Evolutionary conservation across 2,329 filamentous ascomycete genomes (phyloP), one percentile per base, ranked within the genome.

Genomic region (Colletotrichum eremochloae): DNA sequence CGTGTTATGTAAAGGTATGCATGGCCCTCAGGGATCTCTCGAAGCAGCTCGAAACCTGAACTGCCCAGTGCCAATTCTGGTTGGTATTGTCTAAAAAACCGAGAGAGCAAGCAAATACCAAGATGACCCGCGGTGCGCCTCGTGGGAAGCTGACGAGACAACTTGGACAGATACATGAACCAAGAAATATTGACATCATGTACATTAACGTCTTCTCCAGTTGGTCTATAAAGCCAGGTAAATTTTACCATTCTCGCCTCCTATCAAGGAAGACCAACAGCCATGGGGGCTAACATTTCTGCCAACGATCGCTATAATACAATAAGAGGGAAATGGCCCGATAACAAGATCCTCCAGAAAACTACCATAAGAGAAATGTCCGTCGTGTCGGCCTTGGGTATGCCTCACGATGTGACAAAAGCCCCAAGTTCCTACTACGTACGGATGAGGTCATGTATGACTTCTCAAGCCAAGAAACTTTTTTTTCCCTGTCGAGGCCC

Each of bases 271-370:
- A 40, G 46, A 61, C 60, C 33, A 40, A 36, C 55, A 57, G 63
- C 71, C 66, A 67, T 44, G 63, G 67, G 67, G 73, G 70, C 73
- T 38, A 46, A 40, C 46, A 42, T 61, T 53, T 70, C 63, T 71
- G 73, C 73, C 73, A 74, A 58, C 61, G 69, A 74, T n/a, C 60
- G 70, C 70, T 69, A 68, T 74, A 70, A 70, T 72, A 73, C 65
- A 74, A 24, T 29, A 50, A 46, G 50, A 40, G 44, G 60, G 18
- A 61, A 63, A 57, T n/a, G 60, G 48, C 46, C 65, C 61, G 46
- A 38, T 56, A 40, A 50, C 62, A 31, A 33, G 29, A 57, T 44
- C 55, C 64, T 58, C 60, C 50, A 29, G 15, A 40, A 44, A 52
- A 66, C 52, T 33, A 44, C 50, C 57, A 63, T 46, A 73, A 70